These are phyloP conservation scores for Sequoia sempervirens DNA, from an alignment of 75 land plant species.

Conservation along the genomic window DNA sequence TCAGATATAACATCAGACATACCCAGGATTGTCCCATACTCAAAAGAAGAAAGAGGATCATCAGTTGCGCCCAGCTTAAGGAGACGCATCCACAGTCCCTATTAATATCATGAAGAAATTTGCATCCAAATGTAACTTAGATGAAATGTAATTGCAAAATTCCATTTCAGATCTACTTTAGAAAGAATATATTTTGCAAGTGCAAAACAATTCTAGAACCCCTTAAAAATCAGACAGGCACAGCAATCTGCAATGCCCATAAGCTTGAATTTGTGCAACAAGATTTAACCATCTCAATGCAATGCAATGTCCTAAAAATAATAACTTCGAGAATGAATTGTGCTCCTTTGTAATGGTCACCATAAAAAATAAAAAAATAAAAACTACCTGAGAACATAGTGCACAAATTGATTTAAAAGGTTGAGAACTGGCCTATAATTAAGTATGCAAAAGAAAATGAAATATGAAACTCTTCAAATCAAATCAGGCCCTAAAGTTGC, in stretches of 20 bases:
- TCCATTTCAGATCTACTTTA: not conserved
- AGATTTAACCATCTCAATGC: not conserved
- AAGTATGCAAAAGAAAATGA: not conserved
- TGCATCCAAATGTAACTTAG: not conserved
- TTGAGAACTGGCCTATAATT: not conserved
- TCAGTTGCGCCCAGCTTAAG: constrained; percentile 76
- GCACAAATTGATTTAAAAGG: not conserved
- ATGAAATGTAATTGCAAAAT: not conserved
- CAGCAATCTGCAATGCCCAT: not conserved
- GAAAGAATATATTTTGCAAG: not conserved
- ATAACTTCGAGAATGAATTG: not conserved
- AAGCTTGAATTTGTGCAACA: not conserved
- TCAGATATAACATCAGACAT: constrained; percentile 4
- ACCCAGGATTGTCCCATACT: constrained; percentile 98
- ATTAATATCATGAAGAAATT: constrained; percentile 2
- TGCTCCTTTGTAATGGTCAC: not conserved
- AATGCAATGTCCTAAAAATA: not conserved
- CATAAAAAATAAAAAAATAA: no score
- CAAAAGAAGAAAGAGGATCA: constrained; percentile 93
- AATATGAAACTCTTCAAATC: not conserved
- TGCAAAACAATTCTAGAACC: not conserved
- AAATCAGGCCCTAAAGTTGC: not conserved
- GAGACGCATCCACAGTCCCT: constrained; percentile 93
- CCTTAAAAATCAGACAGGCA: not conserved
- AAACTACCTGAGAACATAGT: not conserved